These are phyloP conservation scores for Nepenthes gracilis DNA, from an alignment of 148 eudicot species.

Conservation along the genomic window DNA sequence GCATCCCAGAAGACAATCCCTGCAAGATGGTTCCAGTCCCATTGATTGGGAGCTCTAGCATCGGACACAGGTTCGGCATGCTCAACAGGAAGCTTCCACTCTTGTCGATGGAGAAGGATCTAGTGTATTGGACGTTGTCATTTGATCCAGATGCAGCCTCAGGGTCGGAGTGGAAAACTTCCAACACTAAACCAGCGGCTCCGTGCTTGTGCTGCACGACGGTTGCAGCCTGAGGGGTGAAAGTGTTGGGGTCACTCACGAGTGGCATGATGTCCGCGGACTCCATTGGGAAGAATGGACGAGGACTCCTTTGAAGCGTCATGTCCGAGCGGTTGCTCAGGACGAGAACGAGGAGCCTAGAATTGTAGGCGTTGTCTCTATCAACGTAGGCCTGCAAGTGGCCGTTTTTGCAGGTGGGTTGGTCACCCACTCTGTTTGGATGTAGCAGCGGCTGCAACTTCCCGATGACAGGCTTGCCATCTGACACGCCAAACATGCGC, in stretches of 20 bases:
- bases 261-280: too few species aligned
- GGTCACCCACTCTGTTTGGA: too few species aligned
- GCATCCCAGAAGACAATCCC: slow-evolving; percentile 39
- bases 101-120: slow-evolving; percentile 47
- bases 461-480: too few species aligned
- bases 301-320: too few species aligned
- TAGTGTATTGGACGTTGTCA: slow-evolving; percentile 41
- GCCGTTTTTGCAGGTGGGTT: too few species aligned
- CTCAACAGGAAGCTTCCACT: slow-evolving; percentile 62
- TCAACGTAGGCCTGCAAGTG: too few species aligned
- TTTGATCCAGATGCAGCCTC: slow-evolving; percentile 62
- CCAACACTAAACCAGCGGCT: slow-evolving; percentile 62
- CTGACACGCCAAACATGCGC: too few species aligned
- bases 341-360: too few species aligned
- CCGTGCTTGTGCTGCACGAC: slow-evolving; percentile 71
- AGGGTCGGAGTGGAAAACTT: slow-evolving; percentile 64
- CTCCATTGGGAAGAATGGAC: too few species aligned
- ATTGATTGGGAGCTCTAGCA: slow-evolving; percentile 61
- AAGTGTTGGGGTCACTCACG: neutral
- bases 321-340: too few species aligned
- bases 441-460: too few species aligned
- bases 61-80: slow-evolving; percentile 65
- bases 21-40: slow-evolving; percentile 75
- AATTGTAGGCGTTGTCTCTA: too few species aligned
- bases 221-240: slow-evolving; percentile 36